A percentile compares a stretch with the other conserved stretches of the same genome.
phyloP scores from a whole-genome alignment of 208 protist genomes.

The Acanthamoeba healyi region DNA sequence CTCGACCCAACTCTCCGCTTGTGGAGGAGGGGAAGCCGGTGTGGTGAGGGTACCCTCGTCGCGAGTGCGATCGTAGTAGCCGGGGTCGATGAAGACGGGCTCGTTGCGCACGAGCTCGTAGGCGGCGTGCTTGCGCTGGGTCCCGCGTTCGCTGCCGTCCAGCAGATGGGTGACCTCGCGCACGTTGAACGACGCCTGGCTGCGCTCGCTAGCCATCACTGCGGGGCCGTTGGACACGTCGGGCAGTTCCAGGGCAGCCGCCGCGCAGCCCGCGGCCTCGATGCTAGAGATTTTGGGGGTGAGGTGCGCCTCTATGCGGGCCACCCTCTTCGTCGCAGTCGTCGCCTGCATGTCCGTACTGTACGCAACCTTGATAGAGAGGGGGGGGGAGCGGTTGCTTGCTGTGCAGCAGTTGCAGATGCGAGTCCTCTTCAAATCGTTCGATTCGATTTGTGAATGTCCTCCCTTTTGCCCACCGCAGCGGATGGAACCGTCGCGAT shows the following conservation, averaged over 20 bases:
- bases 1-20: too few species aligned
- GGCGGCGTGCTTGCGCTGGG: slow-evolving; percentile 24
- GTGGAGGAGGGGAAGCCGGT: background rate
- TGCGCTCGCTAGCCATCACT: slow-evolving; percentile 17
- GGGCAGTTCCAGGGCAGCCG: background rate
- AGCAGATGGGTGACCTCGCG: slow-evolving; percentile 46
- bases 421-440: too few species aligned
- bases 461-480: too few species aligned
- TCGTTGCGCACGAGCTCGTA: slow-evolving; percentile 14
- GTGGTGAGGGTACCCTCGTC: background rate
- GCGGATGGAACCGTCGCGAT: background rate
- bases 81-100: slow-evolving; percentile 39
- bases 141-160: slow-evolving; percentile 13
- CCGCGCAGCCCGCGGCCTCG: background rate
- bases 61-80: slow-evolving; percentile 62
- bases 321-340: background rate
- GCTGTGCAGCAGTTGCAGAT: too few species aligned
- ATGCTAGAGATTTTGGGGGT: background rate
- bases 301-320: background rate
- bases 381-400: too few species aligned
- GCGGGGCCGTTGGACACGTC: slow-evolving; percentile 7
- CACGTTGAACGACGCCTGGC: slow-evolving; percentile 37
- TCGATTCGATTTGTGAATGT: too few species aligned
- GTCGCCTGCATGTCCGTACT: too few species aligned
- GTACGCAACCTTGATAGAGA: too few species aligned